A percentile compares a stretch with the other conserved stretches of the same genome.
Conservation (phyloP, 2,329 filamentous ascomycete species). For the Curvularia verruculosa region DNA sequence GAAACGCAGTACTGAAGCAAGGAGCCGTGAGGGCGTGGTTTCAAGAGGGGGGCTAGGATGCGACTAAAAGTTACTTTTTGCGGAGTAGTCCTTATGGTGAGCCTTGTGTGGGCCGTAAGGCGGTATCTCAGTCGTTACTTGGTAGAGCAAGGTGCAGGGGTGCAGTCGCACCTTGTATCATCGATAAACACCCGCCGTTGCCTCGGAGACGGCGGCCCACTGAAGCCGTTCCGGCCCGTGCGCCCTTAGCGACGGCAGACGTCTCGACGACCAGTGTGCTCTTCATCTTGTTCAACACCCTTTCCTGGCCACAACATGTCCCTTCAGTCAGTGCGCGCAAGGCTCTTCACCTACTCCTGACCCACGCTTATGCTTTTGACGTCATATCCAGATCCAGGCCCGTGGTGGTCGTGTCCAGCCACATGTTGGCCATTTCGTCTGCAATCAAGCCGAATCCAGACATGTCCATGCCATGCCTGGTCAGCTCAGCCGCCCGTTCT, state of each 20-base stretch:
- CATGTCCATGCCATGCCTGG: neutral
- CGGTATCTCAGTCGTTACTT: constrained; percentile 19
- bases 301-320: constrained; percentile 11
- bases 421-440: neutral
- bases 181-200: constrained; percentile 30
- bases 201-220: constrained; percentile 19
- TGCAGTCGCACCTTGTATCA: constrained; percentile 16
- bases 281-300: constrained; percentile 14
- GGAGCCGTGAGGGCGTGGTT: constrained; percentile 23
- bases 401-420: neutral
- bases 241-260: constrained; percentile 16
- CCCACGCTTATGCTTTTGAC: neutral
- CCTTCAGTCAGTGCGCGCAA: constrained; percentile 1
- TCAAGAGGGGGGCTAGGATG: constrained; percentile 28
- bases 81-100: constrained; percentile 35
- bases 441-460: neutral
- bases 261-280: constrained; percentile 7
- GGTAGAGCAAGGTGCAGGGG: constrained; percentile 12
- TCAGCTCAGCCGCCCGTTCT: constrained; percentile 2
- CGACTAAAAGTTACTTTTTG: constrained; percentile 37
- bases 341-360: constrained; percentile 1
- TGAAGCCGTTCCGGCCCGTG: constrained; percentile 18
- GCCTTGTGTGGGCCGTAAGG: constrained; percentile 33
- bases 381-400: constrained; percentile 7
- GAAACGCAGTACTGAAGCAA: constrained; percentile 19